Evolutionary conservation across 345 rosid genomes (phyloP), one percentile per base, ranked within the genome.

Genomic region (Leavenworthia alabamica): DNA sequence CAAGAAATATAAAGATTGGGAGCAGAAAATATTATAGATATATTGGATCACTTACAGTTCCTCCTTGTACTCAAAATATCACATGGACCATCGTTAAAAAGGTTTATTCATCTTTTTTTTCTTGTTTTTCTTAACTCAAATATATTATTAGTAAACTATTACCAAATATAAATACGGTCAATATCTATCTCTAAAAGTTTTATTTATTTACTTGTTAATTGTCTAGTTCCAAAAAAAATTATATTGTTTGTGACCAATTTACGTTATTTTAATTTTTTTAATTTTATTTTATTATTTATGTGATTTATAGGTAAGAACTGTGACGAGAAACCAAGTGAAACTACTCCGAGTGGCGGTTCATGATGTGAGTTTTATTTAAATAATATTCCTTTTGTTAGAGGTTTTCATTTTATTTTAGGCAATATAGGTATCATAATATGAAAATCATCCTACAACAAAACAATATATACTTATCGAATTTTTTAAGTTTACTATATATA

Each of bases 41-140:
- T 64, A 22, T 79, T 1, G 98, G 98, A 35, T 91, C 98, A 49
- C 95, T 91, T n/a, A 91, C 96, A 0, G 3, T 51, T 62, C 98
- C 96, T 75, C 96, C 98, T 42, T 91, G 98, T 77, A 79, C 86
- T 1, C 79, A 88, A 68, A 78, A 83, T 68, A 85, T 88, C 19
- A 7, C 61, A 8, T 91, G 98, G 98, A 88, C 82, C 67, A 43
- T 91, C 44, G 71, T 80, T 12, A 67, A 52, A 45, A 80, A 88
- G 86, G 97, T 86, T 14, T 51, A 6, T 24, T 45, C 24, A 14
- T 22, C 28, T 5, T 32, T 2, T 9, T 15, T 14, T 14, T 8
- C 22, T 24, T 40, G 20, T 27, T 20, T 1, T 2, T 3, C 7
- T 46, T 26, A n/a, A 47, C 54, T 27, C 9, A 49, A 49, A 26